Evolutionary conservation across 208 protist species (phyloP).

Genomic region (Trypanosoma avium): DNA sequence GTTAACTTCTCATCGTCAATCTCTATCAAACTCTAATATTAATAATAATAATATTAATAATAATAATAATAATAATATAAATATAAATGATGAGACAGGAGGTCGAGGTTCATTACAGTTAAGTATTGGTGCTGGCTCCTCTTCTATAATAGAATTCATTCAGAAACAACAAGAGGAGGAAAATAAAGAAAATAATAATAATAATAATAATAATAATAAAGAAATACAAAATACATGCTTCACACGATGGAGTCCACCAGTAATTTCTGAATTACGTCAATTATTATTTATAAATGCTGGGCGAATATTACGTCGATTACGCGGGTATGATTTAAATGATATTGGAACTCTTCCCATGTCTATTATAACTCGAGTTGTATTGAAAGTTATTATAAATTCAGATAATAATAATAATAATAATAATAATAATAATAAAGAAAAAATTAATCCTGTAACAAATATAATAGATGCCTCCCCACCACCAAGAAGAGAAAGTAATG

Average conservation of each 20-base stretch:
- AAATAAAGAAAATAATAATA: neutral
- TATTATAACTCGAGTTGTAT: conserved; percentile 51
- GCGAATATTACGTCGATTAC: conserved; percentile 52
- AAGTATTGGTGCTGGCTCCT: neutral
- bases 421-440: no score
- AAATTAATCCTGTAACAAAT: no score
- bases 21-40: neutral
- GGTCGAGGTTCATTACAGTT: neutral
- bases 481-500: no score
- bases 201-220: neutral
- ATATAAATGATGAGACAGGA: neutral
- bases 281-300: conserved; percentile 37
- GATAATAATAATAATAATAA: neutral
- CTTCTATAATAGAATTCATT: neutral
- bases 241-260: neutral
- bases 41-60: neutral
- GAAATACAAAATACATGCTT: no score
- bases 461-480: no score
- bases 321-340: conserved; percentile 55
- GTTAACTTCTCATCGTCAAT: no score
- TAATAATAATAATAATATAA: neutral
- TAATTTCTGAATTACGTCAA: conserved; percentile 16
- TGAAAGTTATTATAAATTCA: no score
- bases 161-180: conserved; percentile 1
- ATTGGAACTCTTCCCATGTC: conserved; percentile 67